These are phyloP conservation scores for Skeletonema grethae DNA, from an alignment of 108 stramenopile genomes.

Conservation along the genomic window DNA sequence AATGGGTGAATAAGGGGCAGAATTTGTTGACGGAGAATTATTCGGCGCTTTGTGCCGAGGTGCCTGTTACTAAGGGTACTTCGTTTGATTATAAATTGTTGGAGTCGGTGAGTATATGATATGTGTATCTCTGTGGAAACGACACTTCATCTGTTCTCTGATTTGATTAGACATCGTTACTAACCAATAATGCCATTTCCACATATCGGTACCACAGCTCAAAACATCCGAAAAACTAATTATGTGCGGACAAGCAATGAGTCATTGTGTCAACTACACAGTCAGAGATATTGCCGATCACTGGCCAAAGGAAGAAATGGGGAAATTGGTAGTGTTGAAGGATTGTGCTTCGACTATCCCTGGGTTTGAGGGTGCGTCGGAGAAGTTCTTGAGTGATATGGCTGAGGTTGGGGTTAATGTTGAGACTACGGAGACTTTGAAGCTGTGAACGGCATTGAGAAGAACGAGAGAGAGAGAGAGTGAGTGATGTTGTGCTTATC, in stretches of 20 bases:
- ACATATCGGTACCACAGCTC: constrained; percentile 11
- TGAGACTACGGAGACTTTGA: constrained; percentile 13
- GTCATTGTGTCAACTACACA: constrained; percentile 95
- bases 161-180: background rate
- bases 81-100: constrained; percentile 53
- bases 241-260: constrained; percentile 92
- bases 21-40: constrained; percentile 93
- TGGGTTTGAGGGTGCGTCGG: constrained; percentile 81
- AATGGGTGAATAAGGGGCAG: constrained; percentile 85
- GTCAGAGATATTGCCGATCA: constrained; percentile 68
- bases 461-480: background rate
- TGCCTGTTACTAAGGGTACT: constrained; percentile 66
- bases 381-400: constrained; percentile 72
- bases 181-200: background rate
- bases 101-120: constrained; percentile 36
- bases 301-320: constrained; percentile 52
- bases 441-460: background rate
- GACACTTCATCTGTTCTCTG: background rate
- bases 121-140: background rate
- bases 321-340: constrained; percentile 64
- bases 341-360: constrained; percentile 86
- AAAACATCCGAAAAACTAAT: constrained; percentile 60
- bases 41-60: constrained; percentile 89
- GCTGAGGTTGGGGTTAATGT: constrained; percentile 51
- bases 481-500: no score